Evolutionary conservation across 1,284 basidiomycete species (phyloP), one percentile per base, ranked within the genome.

Genomic region (Austropuccinia psidii): DNA sequence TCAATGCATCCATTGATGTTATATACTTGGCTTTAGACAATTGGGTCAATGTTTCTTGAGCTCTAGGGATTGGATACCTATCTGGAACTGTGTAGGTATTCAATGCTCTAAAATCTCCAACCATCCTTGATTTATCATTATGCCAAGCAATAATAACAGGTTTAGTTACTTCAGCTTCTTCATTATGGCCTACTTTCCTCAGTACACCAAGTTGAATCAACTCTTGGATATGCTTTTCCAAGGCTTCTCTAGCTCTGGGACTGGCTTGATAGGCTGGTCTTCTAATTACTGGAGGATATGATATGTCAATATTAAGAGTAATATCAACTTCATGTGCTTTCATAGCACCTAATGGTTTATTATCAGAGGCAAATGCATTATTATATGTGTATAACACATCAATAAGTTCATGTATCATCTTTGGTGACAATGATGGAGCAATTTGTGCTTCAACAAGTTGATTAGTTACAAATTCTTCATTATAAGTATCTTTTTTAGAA

Each of bases 21-120:
- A 64, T 64, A 27, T 4, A 64, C n/a, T 31, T 45, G 2, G 61
- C 61, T 47, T 29, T 9, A 17, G n/a, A 9, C 4, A 49, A 31
- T 7, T 64, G 24, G 4, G 61, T 64, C 9, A 64, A 7, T 45
- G 15, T 21, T 21, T 49, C 24, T 29, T 21, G 5, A 41, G 47
- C 47, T 7, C 29, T 45, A 27, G 45, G 62, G 6, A 65, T 47
- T 3, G 62, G 47, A 24, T 65, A 65, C 29, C 45, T 65, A 33
- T 65, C 62, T 5, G 62, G 62, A 17, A 65, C 43, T 6, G 62
- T 65, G 29, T 65, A 65, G 17, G 37, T 47, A 31, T 64, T 64
- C 7, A 64, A 45, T 0, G 62, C 62, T 9, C 62, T 15, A 3
- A 67, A 52, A 21, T 60, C 57, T 21, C 57, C 57, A 19, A 60